These are phyloP conservation scores for Chenopodium quinoa DNA, from an alignment of 148 eudicot genomes.

Conservation along the genomic window DNA sequence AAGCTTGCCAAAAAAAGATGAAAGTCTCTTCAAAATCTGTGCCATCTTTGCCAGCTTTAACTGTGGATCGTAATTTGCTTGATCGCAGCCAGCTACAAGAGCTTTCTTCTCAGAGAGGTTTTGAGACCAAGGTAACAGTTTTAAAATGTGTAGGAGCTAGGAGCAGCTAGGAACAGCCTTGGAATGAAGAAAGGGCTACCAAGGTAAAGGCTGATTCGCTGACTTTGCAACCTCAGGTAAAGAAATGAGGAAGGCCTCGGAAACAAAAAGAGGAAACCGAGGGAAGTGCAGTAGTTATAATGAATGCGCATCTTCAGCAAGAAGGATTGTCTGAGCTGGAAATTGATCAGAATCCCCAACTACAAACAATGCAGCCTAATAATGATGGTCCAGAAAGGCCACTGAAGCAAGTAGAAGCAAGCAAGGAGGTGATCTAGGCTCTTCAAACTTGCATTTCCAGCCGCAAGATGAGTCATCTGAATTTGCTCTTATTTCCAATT, in stretches of 20 bases:
- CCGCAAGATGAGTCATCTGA: not conserved
- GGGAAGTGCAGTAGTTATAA: not conserved
- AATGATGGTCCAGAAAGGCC: not conserved
- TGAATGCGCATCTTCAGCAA: not conserved
- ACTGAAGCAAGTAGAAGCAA: not conserved
- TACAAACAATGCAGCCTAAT: not conserved
- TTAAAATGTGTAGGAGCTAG: not conserved
- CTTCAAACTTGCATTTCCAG: not conserved
- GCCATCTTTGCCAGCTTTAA: not conserved
- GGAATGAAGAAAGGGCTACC: not conserved
- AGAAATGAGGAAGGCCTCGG: conserved; percentile 6
- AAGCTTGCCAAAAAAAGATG: not conserved
- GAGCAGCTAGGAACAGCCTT: not conserved
- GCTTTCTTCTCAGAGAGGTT: not conserved
- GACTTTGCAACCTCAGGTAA: too few relatives aligned
- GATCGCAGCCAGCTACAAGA: not conserved
- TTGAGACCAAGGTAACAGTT: conserved; percentile 10
- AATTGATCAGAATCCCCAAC: not conserved
- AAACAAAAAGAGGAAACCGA: conserved; percentile 9
- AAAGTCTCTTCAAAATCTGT: not conserved
- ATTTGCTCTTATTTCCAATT: not conserved
- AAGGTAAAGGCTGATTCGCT: too few relatives aligned
- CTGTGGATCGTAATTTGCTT: not conserved
- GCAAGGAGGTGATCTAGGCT: not conserved
- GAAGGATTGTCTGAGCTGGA: not conserved